A percentile compares a stretch with the other conserved stretches of the same genome.
Evolutionary conservation across 2,329 filamentous ascomycete species (phyloP).

Genomic region (Pyrenophora teres): DNA sequence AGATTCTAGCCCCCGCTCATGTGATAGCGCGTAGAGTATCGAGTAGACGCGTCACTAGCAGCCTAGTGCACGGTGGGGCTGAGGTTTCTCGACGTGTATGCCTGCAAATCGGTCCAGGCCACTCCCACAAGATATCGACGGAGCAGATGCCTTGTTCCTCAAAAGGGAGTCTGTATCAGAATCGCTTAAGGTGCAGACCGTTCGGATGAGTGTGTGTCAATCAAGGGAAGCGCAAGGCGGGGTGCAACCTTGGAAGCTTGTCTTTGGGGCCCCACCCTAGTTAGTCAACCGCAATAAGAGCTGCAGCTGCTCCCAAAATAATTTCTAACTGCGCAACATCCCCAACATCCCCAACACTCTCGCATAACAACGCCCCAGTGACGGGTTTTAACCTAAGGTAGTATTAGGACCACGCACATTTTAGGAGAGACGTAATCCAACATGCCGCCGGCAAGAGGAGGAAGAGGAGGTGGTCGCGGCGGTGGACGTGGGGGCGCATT

Average conservation of each 20-base stretch:
- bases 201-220: too few species aligned
- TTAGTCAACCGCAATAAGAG: conserved; percentile 17
- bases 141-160: too few species aligned
- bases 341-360: conserved; percentile 7
- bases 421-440: background rate
- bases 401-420: too few species aligned
- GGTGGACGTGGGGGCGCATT: conserved; percentile 38
- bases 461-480: conserved; percentile 36
- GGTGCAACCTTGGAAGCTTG: conserved; percentile 16
- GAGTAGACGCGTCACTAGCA: too few species aligned
- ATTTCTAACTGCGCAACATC: conserved; percentile 25
- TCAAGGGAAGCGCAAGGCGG: background rate
- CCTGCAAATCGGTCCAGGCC: too few species aligned
- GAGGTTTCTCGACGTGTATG: background rate
- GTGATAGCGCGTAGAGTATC: conserved; percentile 34
- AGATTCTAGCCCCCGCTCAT: conserved; percentile 35
- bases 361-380: background rate
- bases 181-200: too few species aligned
- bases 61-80: too few species aligned
- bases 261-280: conserved; percentile 27
- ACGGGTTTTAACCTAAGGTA: background rate
- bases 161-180: too few species aligned
- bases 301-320: conserved; percentile 15
- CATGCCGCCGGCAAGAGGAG: conserved; percentile 40
- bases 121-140: too few species aligned